phyloP scores from a whole-genome alignment of 2,329 filamentous ascomycete genomes.

The Pyrenophora tritici-repentis region DNA sequence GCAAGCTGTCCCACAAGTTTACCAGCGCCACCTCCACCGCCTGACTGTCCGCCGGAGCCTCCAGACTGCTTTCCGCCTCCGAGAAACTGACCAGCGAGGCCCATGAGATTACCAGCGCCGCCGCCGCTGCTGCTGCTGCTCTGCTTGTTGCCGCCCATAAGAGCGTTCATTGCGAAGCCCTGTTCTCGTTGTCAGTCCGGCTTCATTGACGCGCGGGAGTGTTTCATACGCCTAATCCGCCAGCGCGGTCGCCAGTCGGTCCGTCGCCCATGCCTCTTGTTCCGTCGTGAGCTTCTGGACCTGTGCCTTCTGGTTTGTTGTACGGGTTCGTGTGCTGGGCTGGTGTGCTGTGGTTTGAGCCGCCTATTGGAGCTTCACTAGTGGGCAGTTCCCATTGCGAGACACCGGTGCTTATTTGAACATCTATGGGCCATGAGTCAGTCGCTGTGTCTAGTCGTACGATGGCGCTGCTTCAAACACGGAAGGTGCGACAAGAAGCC shows the following conservation, averaged over 20 bases:
- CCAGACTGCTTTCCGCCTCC: constrained; percentile 40
- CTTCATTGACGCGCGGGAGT: constrained; percentile 5
- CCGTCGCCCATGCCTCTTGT: constrained; percentile 57
- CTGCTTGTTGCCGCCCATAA: constrained; percentile 49
- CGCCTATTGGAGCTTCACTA: constrained; percentile 64
- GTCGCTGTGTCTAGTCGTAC: neutral
- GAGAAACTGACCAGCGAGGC: constrained; percentile 58
- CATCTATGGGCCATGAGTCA: constrained; percentile 46
- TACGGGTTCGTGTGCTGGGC: constrained; percentile 64
- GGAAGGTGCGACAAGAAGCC: neutral
- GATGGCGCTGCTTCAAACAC: neutral
- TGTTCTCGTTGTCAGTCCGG: constrained; percentile 44
- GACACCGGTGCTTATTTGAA: constrained; percentile 71
- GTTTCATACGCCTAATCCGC: constrained; percentile 66
- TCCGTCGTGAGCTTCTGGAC: constrained; percentile 48
- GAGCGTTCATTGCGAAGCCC: constrained; percentile 65
- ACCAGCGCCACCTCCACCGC: constrained; percentile 43
- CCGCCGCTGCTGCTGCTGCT: constrained; percentile 38
- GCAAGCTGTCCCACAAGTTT: constrained; percentile 60
- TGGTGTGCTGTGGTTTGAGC: constrained; percentile 56
- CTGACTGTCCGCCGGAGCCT: constrained; percentile 29
- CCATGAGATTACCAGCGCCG: constrained; percentile 51
- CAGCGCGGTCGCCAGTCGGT: constrained; percentile 57
- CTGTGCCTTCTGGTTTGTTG: constrained; percentile 54
- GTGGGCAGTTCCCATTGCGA: constrained; percentile 78